phyloP scores from a whole-genome alignment of 2,329 filamentous ascomycete species.

The Talaromyces rugulosus region DNA sequence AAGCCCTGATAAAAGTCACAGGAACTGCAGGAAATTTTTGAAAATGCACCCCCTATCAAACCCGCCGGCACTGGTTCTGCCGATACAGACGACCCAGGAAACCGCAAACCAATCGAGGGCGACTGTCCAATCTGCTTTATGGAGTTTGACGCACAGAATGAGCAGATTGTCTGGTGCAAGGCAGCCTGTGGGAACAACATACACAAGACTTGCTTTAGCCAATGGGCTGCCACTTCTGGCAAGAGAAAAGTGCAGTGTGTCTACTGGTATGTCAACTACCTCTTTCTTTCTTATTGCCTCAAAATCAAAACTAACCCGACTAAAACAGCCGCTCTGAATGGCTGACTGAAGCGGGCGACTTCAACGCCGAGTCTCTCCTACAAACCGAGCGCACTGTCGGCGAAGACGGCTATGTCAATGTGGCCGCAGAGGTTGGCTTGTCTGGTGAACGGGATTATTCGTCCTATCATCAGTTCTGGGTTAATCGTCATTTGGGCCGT shows the following conservation, averaged over 20 bases:
- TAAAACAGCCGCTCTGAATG: constrained; percentile 36
- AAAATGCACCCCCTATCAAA: constrained; percentile 49
- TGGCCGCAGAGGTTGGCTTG: constrained; percentile 39
- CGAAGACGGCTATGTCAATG: constrained; percentile 43
- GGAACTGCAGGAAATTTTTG: constrained; percentile 56
- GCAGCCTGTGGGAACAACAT: constrained; percentile 60
- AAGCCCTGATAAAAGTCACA: constrained; percentile 13
- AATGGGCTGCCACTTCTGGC: constrained; percentile 44
- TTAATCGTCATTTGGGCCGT: constrained; percentile 13
- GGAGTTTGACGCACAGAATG: constrained; percentile 45
- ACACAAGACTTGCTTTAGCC: constrained; percentile 54
- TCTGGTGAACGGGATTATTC: constrained; percentile 37
- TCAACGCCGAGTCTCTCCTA: constrained; percentile 29
- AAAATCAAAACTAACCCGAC: neutral
- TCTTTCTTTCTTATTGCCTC: neutral
- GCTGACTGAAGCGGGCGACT: constrained; percentile 28
- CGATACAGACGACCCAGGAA: constrained; percentile 35
- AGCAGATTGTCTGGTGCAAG: constrained; percentile 55
- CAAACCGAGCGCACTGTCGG: constrained; percentile 21
- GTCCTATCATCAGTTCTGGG: constrained; percentile 39
- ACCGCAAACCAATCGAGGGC: constrained; percentile 56
- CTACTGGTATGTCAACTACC: constrained; percentile 35
- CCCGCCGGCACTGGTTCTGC: constrained; percentile 37
- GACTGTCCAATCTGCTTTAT: constrained; percentile 62
- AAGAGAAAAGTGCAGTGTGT: constrained; percentile 37